Evolutionary conservation across 1,139 yeast species (phyloP), one percentile per base, ranked within the genome.

Genomic region (Pichia terricola): DNA sequence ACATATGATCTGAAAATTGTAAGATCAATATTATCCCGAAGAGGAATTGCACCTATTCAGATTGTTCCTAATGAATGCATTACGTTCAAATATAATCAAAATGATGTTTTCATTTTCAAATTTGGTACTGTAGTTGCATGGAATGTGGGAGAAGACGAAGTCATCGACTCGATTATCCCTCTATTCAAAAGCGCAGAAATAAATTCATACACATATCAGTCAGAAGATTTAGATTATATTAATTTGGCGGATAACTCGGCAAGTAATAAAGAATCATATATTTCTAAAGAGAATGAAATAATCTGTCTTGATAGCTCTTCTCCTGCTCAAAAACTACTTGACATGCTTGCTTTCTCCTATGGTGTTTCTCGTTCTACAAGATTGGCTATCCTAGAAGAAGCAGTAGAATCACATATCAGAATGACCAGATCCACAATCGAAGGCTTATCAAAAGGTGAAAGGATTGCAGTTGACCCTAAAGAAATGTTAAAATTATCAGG

Each of bases 141-240:
- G 95, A 87, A 86, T 10, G 65, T 84, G 53, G 62, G 67, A 10
- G 94, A 85, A 53, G 53, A 63, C 0, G 60, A 62, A 9, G 57
- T 66, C 1, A 53, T 64, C 5, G 68, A 72, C 25, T 62, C 69
- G 9, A 55, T 79, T 2, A 50, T 71, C n/a, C 76, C 78, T 2
- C 53, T 73, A 42, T 62, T 83, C 26, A 58, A 60, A 33, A 51
- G 52, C 0, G 75, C 80, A 4, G 79, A 79, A 48, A 54, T 68
- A 1, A 65, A 76, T 4, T 66, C 73, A 4, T 79, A 79, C 54
- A 66, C 66, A 2, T 66, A 69, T 11, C 96, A 88, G 54, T 77
- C 87, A 37, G 96, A 88, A 57, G 96, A 88, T 55, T 75, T 88
- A 77, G 96, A 88, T 59, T 88, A 69, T 63, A 66, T 85, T n/a